These are phyloP conservation scores for Dactylellina leptospora DNA, from an alignment of 2,329 filamentous ascomycete genomes.

Conservation along the genomic window DNA sequence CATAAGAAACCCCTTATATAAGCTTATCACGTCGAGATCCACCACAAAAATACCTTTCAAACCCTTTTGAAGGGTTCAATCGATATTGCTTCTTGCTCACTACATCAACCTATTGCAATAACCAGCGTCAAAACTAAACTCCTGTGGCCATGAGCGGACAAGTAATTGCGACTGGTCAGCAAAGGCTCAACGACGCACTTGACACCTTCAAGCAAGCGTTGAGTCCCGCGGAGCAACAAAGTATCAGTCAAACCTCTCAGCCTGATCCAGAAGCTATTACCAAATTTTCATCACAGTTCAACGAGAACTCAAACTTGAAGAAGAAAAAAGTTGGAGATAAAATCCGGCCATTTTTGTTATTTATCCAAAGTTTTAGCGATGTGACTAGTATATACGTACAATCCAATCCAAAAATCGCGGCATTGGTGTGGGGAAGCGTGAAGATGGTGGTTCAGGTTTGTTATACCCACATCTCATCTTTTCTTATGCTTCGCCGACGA, in stretches of 20 bases:
- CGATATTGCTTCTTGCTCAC: too few species aligned
- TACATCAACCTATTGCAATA: too few species aligned
- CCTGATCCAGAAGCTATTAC: conserved; percentile 16
- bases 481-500: not conserved
- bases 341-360: conserved; percentile 58
- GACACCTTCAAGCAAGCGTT: conserved; percentile 11
- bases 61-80: too few species aligned
- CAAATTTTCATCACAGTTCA: conserved; percentile 12
- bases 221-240: conserved; percentile 8
- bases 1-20: too few species aligned
- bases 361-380: conserved; percentile 60
- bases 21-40: too few species aligned
- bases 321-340: conserved; percentile 33
- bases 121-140: too few species aligned
- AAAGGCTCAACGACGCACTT: conserved; percentile 15
- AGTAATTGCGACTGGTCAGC: not conserved
- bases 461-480: too few species aligned
- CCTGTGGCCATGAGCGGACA: too few species aligned
- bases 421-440: conserved; percentile 63
- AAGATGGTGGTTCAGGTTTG: conserved; percentile 61
- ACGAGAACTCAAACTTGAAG: conserved; percentile 8
- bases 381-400: conserved; percentile 61
- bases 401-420: conserved; percentile 60
- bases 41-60: too few species aligned
- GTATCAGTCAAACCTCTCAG: conserved; percentile 11